A percentile compares a stretch with the other conserved stretches of the same genome.
Conservation (phyloP, 176 grass and related monocot species). For the Aechmea fasciata region DNA sequence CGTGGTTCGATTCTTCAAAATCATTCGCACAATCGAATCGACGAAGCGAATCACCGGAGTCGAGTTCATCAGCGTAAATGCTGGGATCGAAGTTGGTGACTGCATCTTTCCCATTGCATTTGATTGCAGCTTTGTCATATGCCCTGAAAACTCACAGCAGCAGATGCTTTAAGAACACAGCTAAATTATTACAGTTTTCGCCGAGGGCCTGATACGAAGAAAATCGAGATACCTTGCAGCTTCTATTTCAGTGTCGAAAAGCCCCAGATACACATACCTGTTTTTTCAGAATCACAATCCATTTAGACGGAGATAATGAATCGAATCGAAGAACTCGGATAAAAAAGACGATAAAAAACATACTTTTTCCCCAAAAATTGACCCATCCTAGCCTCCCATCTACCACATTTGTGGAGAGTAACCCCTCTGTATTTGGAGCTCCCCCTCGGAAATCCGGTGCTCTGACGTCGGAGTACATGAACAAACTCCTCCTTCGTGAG, state of each 20-base stretch:
- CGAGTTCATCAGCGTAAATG: slow-evolving; percentile 9
- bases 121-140: slow-evolving; percentile 23
- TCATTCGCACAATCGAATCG: neutral
- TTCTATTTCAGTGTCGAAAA: slow-evolving; percentile 22
- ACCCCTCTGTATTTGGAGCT: slow-evolving; percentile 96
- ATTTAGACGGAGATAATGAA: neutral
- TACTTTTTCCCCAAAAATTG: slow-evolving; percentile 98
- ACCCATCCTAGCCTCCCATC: slow-evolving; percentile 97
- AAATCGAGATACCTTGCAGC: slow-evolving; percentile 16
- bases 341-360: neutral
- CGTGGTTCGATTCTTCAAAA: too few species aligned
- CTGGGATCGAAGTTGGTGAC: slow-evolving; percentile 23
- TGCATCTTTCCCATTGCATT: slow-evolving; percentile 18
- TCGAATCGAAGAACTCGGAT: too few species aligned
- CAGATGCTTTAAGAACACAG: neutral
- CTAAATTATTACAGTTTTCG: neutral
- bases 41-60: neutral
- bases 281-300: slow-evolving; percentile 7
- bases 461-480: slow-evolving; percentile 84
- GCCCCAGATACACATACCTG: slow-evolving; percentile 23
- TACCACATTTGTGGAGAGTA: slow-evolving; percentile 93
- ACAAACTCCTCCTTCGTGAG: slow-evolving; percentile 99
- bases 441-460: slow-evolving; percentile 78
- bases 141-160: slow-evolving; percentile 4
- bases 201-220: neutral